Conservation (phyloP, 1,139 yeast genomes). For the Zhuliangozyma parablackwelliae region DNA sequence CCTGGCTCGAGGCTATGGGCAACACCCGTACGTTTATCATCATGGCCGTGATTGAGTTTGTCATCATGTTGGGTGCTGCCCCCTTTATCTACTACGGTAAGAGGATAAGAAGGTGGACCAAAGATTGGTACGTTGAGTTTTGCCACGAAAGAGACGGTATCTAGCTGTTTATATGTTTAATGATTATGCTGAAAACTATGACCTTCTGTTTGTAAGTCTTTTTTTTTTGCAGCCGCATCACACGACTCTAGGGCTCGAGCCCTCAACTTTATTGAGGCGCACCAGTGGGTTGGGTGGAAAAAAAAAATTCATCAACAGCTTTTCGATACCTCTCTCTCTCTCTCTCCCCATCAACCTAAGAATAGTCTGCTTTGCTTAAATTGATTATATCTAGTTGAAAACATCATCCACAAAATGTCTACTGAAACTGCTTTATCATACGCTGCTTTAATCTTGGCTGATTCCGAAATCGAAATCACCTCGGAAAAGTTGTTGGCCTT, state of each 20-base stretch:
- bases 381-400: slow-evolving; percentile 41
- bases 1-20: slow-evolving; percentile 66
- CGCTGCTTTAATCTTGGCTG: slow-evolving; percentile 87
- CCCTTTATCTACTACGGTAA: slow-evolving; percentile 34
- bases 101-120: slow-evolving; percentile 32
- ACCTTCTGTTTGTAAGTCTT: neutral
- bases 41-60: slow-evolving; percentile 65
- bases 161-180: neutral
- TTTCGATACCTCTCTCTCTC: neutral
- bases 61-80: slow-evolving; percentile 29
- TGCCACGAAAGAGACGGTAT: slow-evolving; percentile 10
- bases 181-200: too few species aligned
- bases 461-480: slow-evolving; percentile 74
- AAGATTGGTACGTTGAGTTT: slow-evolving; percentile 23
- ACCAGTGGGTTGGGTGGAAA: neutral
- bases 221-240: neutral
- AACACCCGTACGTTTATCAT: slow-evolving; percentile 68
- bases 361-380: slow-evolving; percentile 69
- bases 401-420: slow-evolving; percentile 48
- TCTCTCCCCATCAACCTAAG: slow-evolving; percentile 29
- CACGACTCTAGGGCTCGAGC: neutral
- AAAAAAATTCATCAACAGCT: neutral
- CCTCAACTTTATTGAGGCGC: neutral
- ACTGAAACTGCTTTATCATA: slow-evolving; percentile 79
- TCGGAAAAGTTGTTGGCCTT: slow-evolving; percentile 72